Evolutionary conservation across 1,284 basidiomycete genomes (phyloP).

Genomic region (Takashimella tepidaria): DNA sequence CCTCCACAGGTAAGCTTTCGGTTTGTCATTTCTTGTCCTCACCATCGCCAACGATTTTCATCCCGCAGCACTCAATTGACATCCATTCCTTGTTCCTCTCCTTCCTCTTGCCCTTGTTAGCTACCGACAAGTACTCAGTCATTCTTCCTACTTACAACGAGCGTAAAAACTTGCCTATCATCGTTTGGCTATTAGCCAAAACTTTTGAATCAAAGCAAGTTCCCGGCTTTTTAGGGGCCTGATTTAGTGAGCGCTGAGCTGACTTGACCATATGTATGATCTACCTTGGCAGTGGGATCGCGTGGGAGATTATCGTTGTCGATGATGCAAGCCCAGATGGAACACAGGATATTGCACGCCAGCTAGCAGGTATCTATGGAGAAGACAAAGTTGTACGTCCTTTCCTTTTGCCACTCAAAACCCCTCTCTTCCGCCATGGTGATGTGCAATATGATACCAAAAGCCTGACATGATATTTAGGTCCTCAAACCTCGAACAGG

Average conservation of each 20-base stretch:
- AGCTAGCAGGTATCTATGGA: slow-evolving; percentile 72
- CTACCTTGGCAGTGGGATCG: slow-evolving; percentile 54
- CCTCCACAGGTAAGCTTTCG: slow-evolving; percentile 4
- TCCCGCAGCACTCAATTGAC: neutral
- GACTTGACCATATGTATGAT: neutral
- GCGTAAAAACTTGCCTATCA: slow-evolving; percentile 81
- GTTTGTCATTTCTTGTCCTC: neutral
- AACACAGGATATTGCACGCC: slow-evolving; percentile 76
- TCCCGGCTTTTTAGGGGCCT: too few relatives aligned
- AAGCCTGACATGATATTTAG: slow-evolving; percentile 44
- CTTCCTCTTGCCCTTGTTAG: slow-evolving; percentile 11
- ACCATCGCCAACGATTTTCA: slow-evolving; percentile 5
- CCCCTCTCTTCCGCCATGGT: neutral
- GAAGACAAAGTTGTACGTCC: slow-evolving; percentile 69
- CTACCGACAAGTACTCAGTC: slow-evolving; percentile 65
- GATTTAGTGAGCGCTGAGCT: neutral
- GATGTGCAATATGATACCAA: neutral
- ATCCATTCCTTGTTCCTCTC: neutral
- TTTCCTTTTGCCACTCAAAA: too few relatives aligned
- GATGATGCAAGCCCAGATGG: slow-evolving; percentile 90
- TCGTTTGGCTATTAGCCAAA: slow-evolving; percentile 72
- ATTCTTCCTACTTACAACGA: slow-evolving; percentile 92
- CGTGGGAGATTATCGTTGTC: slow-evolving; percentile 83
- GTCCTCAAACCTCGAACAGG: slow-evolving; percentile 76
- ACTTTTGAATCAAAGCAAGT: slow-evolving; percentile 70